Percentiles rank a stretch among this genome's conserved stretches.
phyloP scores from a whole-genome alignment of 2,329 filamentous ascomycete genomes.

The Fusarium goolgardi region DNA sequence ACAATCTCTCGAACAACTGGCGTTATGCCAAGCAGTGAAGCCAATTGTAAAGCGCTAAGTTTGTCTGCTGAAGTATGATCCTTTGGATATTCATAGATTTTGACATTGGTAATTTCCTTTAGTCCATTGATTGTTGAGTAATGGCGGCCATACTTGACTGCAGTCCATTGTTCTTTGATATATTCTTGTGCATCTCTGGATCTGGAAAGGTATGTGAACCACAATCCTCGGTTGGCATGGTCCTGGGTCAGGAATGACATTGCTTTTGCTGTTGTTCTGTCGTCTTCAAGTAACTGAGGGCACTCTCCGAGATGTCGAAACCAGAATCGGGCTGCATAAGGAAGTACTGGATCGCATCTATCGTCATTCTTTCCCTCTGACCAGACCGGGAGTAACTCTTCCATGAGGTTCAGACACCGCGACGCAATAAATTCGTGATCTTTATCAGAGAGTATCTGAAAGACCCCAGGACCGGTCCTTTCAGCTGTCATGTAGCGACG shows the following conservation, averaged over 20 bases:
- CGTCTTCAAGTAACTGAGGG: background rate
- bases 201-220: conserved; percentile 7
- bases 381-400: background rate
- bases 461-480: background rate
- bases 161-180: background rate
- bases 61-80: background rate
- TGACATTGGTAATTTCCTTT: background rate
- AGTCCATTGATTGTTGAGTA: background rate
- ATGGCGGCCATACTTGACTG: background rate
- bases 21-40: conserved; percentile 4
- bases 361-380: background rate
- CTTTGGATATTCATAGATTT: background rate
- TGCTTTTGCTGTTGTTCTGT: background rate
- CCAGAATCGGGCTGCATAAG: conserved; percentile 9
- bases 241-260: background rate
- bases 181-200: background rate
- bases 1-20: conserved; percentile 3
- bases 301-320: conserved; percentile 12
- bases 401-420: conserved; percentile 11
- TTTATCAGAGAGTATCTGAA: background rate
- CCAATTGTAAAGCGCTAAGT: conserved; percentile 4
- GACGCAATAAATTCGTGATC: conserved; percentile 3
- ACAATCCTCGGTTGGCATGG: background rate
- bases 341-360: background rate
- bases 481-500: background rate